Base-by-base conservation (phyloP, 176 grass and related monocot species). In the Rhipidocladum racemiflorum region DNA sequence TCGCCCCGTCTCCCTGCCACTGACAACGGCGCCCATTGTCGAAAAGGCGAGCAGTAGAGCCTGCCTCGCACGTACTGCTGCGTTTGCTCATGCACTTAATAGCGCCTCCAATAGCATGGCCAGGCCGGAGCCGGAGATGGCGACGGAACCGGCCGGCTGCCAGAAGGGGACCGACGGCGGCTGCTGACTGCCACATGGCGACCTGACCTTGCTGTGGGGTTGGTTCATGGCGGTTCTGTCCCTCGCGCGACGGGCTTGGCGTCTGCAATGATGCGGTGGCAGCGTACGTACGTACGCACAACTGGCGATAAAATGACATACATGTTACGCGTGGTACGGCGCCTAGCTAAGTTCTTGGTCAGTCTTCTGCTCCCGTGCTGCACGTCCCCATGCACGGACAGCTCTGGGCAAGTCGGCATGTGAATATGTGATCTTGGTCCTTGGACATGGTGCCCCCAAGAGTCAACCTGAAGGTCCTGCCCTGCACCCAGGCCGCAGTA, bases 391-490 rank as follows among this genome's bases (percentile, higher is more conserved):
- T 46, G 18, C 70, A 84, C 16, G 18, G 70, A 34, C 46, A 53
- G 70, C 70, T 53, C 48, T 20, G 1, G 46, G 23, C 72, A 75
- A 56, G 82, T 34, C 6, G 46, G 34, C 72, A 75, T 66, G 82
- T 84, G 72, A 29, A 23, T 61, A 75, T 66, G 82, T 84, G 72
- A 29, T 55, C 81, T 55, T 17, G 56, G 56, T 1, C 56, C 57
- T 27, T 24, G 20, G 25, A 11, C 78, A 51, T 51, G 49, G 4
- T 38, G 34, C 70, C 35, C 35, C 50, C 73, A 59, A 24, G 71
- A 9, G 21, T 32, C 48, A 25, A 38, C 61, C 45, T 39, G 13
- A 67, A 79, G 28, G 34, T 12, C 49, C 48, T 6, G 28, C 29
- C 49, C 48, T 6, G 28, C 29, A 55, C 6, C 15, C 49, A 23